phyloP scores from a whole-genome alignment of 2,329 filamentous ascomycete genomes.

The Emydomyces testavorans region DNA sequence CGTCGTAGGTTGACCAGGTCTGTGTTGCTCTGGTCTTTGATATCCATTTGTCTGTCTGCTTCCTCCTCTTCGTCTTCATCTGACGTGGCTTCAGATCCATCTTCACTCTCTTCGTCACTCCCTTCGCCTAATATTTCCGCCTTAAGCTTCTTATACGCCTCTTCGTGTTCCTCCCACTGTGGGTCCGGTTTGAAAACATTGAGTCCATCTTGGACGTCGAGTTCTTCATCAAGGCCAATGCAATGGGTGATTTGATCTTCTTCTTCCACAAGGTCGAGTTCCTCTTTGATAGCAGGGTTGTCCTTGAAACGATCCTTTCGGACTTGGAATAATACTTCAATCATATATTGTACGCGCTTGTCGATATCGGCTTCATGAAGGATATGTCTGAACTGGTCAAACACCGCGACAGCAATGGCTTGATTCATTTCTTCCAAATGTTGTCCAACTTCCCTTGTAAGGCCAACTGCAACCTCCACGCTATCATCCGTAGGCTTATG shows the following conservation, averaged over 20 bases:
- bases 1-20: constrained; percentile 86
- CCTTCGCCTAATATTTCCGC: constrained; percentile 88
- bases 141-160: constrained; percentile 77
- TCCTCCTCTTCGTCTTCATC: constrained; percentile 63
- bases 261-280: constrained; percentile 90
- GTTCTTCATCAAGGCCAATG: constrained; percentile 66
- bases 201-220: constrained; percentile 73
- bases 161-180: constrained; percentile 83
- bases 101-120: constrained; percentile 69
- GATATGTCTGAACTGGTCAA: constrained; percentile 91
- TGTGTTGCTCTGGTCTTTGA: constrained; percentile 95
- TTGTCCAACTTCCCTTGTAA: constrained; percentile 86
- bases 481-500: constrained; percentile 95
- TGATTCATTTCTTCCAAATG: constrained; percentile 93
- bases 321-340: constrained; percentile 93
- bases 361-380: constrained; percentile 95
- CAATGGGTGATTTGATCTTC: constrained; percentile 95
- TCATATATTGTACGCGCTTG: constrained; percentile 98
- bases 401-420: constrained; percentile 76
- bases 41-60: constrained; percentile 75
- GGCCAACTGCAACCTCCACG: constrained; percentile 89
- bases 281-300: constrained; percentile 78
- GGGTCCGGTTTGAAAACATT: constrained; percentile 94
- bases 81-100: constrained; percentile 50
- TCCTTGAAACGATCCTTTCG: constrained; percentile 96